Percentiles rank a stretch among this genome's conserved stretches.
phyloP scores from a whole-genome alignment of 192 early-diverging fungal genomes.

The Linnemannia exigua region DNA sequence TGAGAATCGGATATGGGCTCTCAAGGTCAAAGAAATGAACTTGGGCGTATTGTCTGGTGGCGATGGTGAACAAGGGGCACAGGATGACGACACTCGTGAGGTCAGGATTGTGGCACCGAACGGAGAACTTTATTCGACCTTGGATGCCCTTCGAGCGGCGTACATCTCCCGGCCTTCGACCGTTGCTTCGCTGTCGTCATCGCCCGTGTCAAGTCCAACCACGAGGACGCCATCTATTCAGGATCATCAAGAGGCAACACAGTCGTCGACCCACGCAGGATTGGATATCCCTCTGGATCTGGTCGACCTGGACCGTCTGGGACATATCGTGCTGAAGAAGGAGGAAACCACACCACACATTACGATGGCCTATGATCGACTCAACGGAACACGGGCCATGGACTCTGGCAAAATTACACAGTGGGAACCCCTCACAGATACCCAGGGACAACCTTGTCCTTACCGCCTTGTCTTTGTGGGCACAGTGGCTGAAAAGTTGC shows the following conservation, averaged over 20 bases:
- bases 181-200: background rate
- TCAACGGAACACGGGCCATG: conserved; percentile 27
- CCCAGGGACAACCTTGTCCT: background rate
- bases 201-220: background rate
- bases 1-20: conserved; percentile 38
- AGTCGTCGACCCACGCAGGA: background rate
- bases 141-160: conserved; percentile 10
- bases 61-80: background rate
- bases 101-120: conserved; percentile 34
- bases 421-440: conserved; percentile 16
- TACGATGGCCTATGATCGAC: conserved; percentile 43
- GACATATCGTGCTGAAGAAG: conserved; percentile 20
- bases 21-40: conserved; percentile 39
- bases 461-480: conserved; percentile 36
- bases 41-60: background rate
- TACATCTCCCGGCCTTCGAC: background rate
- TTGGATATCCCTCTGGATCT: background rate
- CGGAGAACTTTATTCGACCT: conserved; percentile 26
- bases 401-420: conserved; percentile 30
- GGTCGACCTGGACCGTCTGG: conserved; percentile 19
- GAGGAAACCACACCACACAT: conserved; percentile 14
- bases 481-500: conserved; percentile 34
- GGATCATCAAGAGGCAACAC: background rate
- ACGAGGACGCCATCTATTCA: background rate
- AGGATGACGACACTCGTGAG: background rate